phyloP scores from a whole-genome alignment of 768 basidiomycete genomes.

The Termitomyces sp. region DNA sequence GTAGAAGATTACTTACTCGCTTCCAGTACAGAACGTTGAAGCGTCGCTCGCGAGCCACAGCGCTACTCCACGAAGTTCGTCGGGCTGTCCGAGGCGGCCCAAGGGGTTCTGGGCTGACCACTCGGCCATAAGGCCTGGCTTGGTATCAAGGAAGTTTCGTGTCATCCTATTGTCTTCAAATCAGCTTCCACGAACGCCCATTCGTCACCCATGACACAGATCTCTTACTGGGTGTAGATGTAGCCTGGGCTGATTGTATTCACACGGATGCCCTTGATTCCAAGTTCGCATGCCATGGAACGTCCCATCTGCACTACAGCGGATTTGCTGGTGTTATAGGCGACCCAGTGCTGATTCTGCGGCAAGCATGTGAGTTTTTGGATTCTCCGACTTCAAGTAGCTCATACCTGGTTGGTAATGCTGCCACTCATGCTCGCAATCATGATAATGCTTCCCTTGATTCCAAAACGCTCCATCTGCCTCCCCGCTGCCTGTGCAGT shows the following conservation, averaged over 20 bases:
- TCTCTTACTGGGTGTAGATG: slow-evolving; percentile 57
- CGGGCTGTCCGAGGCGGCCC: slow-evolving; percentile 60
- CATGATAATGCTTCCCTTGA: slow-evolving; percentile 53
- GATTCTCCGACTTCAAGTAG: background rate
- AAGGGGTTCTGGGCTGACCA: slow-evolving; percentile 64
- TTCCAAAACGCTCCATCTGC: slow-evolving; percentile 50
- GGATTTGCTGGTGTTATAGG: slow-evolving; percentile 72
- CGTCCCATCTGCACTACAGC: slow-evolving; percentile 81
- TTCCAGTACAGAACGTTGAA: slow-evolving; percentile 72
- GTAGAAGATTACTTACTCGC: slow-evolving; percentile 42
- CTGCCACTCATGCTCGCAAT: slow-evolving; percentile 61
- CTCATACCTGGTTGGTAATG: slow-evolving; percentile 54
- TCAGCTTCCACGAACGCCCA: background rate
- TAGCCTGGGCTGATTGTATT: slow-evolving; percentile 73
- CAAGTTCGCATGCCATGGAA: slow-evolving; percentile 76
- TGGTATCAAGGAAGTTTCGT: slow-evolving; percentile 47
- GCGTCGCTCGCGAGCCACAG: slow-evolving; percentile 68
- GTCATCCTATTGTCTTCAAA: slow-evolving; percentile 47
- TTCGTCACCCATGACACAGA: background rate
- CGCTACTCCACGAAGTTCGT: slow-evolving; percentile 66
- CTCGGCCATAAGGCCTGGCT: slow-evolving; percentile 51
- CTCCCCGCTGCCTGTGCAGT: slow-evolving; percentile 60
- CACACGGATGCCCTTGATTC: slow-evolving; percentile 61
- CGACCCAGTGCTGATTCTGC: slow-evolving; percentile 64
- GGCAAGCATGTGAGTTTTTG: background rate